phyloP scores from a whole-genome alignment of 306 rosid genomes.

The Macrotyloma uniflorum region DNA sequence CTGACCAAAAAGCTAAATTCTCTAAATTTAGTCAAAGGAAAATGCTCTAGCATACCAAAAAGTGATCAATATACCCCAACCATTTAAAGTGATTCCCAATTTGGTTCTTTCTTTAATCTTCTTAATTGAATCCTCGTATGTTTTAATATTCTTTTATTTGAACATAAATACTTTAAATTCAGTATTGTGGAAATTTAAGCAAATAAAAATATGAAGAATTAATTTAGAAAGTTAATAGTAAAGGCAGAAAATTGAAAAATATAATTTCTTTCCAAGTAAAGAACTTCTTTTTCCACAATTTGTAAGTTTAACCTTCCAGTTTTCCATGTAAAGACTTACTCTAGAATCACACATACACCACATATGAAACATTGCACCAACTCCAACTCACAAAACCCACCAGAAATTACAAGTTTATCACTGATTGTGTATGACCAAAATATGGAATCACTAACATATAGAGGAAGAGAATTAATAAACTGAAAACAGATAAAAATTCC shows the following conservation, averaged over 20 bases:
- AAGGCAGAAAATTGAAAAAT: neutral
- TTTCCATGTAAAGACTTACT: neutral
- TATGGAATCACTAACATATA: neutral
- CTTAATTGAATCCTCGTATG: neutral
- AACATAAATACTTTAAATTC: neutral
- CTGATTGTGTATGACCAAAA: neutral
- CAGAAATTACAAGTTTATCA: neutral
- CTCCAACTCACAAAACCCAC: neutral
- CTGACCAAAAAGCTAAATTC: neutral
- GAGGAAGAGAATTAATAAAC: neutral
- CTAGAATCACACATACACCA: neutral
- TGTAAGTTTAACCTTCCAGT: neutral
- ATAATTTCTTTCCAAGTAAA: neutral
- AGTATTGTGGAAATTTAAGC: neutral
- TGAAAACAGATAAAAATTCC: neutral
- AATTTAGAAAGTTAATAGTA: neutral
- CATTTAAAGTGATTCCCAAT: neutral
- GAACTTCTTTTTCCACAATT: neutral
- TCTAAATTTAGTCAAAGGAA: neutral
- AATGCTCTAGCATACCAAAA: neutral
- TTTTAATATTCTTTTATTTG: neutral
- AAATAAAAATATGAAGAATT: neutral
- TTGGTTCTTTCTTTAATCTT: neutral
- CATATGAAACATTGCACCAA: neutral
- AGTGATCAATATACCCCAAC: neutral